Evolutionary conservation across 2,329 filamentous ascomycete species (phyloP).

Genomic region (Anisogramma anomala): DNA sequence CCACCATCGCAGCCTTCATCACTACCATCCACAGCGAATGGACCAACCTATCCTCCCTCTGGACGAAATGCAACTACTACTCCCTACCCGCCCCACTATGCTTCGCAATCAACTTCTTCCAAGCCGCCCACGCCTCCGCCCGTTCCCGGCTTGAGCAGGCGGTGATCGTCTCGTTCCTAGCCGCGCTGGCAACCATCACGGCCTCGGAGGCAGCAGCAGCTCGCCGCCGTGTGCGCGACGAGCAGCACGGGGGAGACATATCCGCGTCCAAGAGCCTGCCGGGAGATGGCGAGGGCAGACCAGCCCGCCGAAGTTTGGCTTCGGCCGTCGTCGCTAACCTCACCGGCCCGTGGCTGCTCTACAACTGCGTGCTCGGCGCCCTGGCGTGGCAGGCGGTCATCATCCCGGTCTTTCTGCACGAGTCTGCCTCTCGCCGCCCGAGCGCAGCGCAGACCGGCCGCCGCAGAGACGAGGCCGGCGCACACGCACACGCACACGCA

Average conservation of each 20-base stretch:
- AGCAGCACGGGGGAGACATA: too few relatives aligned
- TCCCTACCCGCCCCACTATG: neutral
- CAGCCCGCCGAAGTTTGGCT: too few relatives aligned
- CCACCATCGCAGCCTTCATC: neutral
- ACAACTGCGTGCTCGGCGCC: neutral
- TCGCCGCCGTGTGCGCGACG: neutral
- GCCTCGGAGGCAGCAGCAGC: neutral
- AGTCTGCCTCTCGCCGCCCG: neutral
- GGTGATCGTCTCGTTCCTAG: neutral
- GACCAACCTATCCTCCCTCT: neutral
- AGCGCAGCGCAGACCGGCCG: neutral
- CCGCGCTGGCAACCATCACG: slow-evolving; percentile 1
- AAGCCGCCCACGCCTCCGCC: slow-evolving; percentile 1
- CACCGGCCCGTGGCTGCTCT: slow-evolving; percentile 4
- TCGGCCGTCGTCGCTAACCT: neutral
- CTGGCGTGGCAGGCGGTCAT: slow-evolving; percentile 3
- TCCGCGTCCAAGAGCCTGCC: too few relatives aligned
- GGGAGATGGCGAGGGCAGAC: too few relatives aligned
- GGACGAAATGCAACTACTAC: neutral
- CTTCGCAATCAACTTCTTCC: slow-evolving; percentile 3
- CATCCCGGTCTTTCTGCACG: slow-evolving; percentile 1
- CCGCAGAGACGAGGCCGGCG: neutral
- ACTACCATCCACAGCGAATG: neutral
- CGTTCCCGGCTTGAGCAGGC: neutral
- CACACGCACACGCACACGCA: neutral